phyloP scores from a whole-genome alignment of 2,329 filamentous ascomycete genomes.

The Cryphonectria parasitica region DNA sequence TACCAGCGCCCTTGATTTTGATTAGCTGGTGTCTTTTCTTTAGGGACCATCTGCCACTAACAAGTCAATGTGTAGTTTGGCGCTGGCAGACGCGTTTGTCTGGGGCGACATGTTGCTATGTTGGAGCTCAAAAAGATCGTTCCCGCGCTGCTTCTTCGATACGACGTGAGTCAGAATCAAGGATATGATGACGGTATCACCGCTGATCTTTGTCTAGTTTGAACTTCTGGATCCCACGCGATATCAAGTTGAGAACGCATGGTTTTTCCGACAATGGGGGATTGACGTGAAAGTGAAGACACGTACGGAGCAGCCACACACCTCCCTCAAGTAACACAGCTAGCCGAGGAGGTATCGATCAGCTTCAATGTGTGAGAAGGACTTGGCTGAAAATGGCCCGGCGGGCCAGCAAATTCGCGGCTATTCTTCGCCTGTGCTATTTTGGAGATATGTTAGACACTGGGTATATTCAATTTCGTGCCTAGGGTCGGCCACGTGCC shows the following conservation, averaged over 20 bases:
- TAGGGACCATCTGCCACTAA: slow-evolving; percentile 2
- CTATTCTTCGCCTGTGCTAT: too few species aligned
- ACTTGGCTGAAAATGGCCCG: too few species aligned
- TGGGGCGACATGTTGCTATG: slow-evolving; percentile 35
- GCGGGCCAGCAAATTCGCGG: too few species aligned
- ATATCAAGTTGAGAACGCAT: neutral
- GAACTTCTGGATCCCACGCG: slow-evolving; percentile 8
- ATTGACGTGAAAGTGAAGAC: neutral
- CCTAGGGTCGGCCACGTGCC: too few species aligned
- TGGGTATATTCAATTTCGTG: too few species aligned
- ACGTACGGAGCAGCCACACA: neutral
- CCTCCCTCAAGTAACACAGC: too few species aligned
- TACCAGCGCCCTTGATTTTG: neutral
- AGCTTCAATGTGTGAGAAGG: too few species aligned
- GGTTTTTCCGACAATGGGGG: neutral
- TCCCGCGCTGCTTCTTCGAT: slow-evolving; percentile 34
- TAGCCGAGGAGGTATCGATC: too few species aligned
- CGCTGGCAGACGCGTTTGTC: slow-evolving; percentile 35
- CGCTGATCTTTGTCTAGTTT: slow-evolving; percentile 9
- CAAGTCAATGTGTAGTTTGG: slow-evolving; percentile 31
- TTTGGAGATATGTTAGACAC: too few species aligned
- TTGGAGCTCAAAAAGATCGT: slow-evolving; percentile 38
- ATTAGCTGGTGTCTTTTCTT: neutral
- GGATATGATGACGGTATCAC: neutral
- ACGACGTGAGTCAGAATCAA: slow-evolving; percentile 32